phyloP scores from a whole-genome alignment of 2,329 filamentous ascomycete genomes.

The Spiromastix sp. region DNA sequence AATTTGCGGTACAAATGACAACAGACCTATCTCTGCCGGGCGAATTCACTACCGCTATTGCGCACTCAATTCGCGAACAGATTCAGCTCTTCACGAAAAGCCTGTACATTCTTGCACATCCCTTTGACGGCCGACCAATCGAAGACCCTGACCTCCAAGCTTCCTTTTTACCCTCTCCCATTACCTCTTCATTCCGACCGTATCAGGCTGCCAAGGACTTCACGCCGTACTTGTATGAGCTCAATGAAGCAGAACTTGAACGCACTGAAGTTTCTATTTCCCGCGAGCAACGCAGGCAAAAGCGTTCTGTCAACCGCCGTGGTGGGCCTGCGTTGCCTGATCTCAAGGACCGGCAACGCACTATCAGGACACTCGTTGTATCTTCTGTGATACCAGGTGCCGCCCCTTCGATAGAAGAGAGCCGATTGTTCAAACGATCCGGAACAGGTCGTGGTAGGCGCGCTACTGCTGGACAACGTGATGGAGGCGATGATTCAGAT shows the following conservation, averaged over 20 bases:
- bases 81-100: conserved; percentile 88
- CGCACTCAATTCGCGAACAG: conserved; percentile 94
- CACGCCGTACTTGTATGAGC: conserved; percentile 84
- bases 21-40: conserved; percentile 82
- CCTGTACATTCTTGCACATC: conserved; percentile 84
- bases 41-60: conserved; percentile 94
- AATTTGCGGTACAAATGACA: conserved; percentile 84
- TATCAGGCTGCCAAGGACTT: conserved; percentile 91
- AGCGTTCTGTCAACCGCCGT: conserved; percentile 85
- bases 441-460: conserved; percentile 53
- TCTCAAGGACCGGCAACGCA: conserved; percentile 86
- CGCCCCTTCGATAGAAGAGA: conserved; percentile 69
- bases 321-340: conserved; percentile 92
- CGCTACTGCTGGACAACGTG: conserved; percentile 44
- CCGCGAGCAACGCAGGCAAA: conserved; percentile 85
- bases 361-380: conserved; percentile 83
- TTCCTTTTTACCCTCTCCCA: conserved; percentile 75
- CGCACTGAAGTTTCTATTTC: conserved; percentile 87
- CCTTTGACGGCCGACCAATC: conserved; percentile 86
- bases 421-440: conserved; percentile 72
- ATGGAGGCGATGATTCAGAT: conserved; percentile 65
- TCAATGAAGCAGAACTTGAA: conserved; percentile 83
- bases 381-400: conserved; percentile 87
- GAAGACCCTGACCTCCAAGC: conserved; percentile 83
- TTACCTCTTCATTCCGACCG: conserved; percentile 75